These are phyloP conservation scores for Aspergillus brunneoviolaceus DNA, from an alignment of 2,329 filamentous ascomycete species.

Conservation along the genomic window DNA sequence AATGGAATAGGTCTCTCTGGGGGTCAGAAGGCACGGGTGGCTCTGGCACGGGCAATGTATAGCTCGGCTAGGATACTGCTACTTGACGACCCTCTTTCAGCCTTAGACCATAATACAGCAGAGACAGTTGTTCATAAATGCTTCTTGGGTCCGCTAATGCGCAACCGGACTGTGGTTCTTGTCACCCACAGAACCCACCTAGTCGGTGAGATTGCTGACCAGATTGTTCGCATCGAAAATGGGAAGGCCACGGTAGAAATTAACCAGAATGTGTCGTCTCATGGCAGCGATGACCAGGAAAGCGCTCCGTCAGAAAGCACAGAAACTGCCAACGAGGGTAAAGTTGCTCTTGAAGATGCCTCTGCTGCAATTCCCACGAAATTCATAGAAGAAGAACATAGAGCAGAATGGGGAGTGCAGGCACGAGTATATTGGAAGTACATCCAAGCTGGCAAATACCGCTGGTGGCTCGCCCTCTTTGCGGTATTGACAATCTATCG, in stretches of 20 bases:
- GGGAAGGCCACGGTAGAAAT: constrained; percentile 56
- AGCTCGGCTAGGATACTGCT: constrained; percentile 55
- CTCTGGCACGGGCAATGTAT: constrained; percentile 62
- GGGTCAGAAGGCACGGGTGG: constrained; percentile 60
- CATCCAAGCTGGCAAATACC: constrained; percentile 73
- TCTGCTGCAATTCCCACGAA: constrained; percentile 64
- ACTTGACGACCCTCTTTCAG: constrained; percentile 61
- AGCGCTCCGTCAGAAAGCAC: constrained; percentile 13
- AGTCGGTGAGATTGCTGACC: constrained; percentile 68
- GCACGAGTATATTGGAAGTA: constrained; percentile 79
- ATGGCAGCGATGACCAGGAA: constrained; percentile 27
- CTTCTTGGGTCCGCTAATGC: constrained; percentile 55
- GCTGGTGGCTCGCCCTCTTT: constrained; percentile 69
- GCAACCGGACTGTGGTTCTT: constrained; percentile 56
- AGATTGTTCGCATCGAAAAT: constrained; percentile 68
- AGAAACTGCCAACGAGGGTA: constrained; percentile 23
- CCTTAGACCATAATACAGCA: constrained; percentile 64
- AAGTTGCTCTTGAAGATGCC: constrained; percentile 43
- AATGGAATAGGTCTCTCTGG: constrained; percentile 63
- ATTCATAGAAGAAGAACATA: constrained; percentile 75
- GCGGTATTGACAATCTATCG: constrained; percentile 64
- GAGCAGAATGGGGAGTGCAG: constrained; percentile 73
- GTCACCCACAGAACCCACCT: constrained; percentile 69
- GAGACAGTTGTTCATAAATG: constrained; percentile 60
- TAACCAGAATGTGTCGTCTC: constrained; percentile 48